Percentiles rank a stretch among this genome's conserved stretches.
Conservation (phyloP, 2,329 filamentous ascomycete genomes). For the Aspergillus fischeri region DNA sequence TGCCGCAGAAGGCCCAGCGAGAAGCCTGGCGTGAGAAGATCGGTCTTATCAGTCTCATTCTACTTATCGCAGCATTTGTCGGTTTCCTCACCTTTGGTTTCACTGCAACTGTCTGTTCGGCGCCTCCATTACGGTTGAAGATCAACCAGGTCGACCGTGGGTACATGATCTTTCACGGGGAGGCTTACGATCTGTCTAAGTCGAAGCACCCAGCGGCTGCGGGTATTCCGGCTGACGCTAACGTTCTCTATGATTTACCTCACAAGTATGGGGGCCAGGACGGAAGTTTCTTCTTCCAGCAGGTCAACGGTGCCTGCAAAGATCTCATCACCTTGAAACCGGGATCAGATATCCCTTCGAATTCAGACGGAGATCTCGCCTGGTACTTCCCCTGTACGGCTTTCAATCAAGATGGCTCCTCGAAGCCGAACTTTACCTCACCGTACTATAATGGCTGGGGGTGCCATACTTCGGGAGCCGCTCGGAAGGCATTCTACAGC, state of each 20-base stretch:
- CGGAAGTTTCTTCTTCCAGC: constrained; percentile 95
- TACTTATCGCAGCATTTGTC: constrained; percentile 80
- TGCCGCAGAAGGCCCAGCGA: constrained; percentile 77
- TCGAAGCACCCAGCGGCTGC: constrained; percentile 76
- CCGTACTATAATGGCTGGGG: constrained; percentile 78
- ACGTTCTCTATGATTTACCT: constrained; percentile 82
- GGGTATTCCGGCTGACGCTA: constrained; percentile 69
- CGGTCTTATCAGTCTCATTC: constrained; percentile 89
- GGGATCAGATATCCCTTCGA: constrained; percentile 73
- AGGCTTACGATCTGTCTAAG: constrained; percentile 74
- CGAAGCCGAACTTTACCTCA: constrained; percentile 66
- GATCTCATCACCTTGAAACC: constrained; percentile 70
- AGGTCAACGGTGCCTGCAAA: constrained; percentile 97
- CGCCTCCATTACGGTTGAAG: constrained; percentile 66
- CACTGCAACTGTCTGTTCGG: constrained; percentile 77
- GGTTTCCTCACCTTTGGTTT: constrained; percentile 97
- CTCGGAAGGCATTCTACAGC: constrained; percentile 72
- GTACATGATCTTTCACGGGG: constrained; percentile 95
- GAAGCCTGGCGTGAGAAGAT: constrained; percentile 98
- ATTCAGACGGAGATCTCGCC: constrained; percentile 68
- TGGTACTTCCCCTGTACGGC: constrained; percentile 96
- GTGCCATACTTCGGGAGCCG: constrained; percentile 73
- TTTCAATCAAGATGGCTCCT: constrained; percentile 91
- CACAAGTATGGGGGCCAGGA: constrained; percentile 82
- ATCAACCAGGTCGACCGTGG: constrained; percentile 75